phyloP scores from a whole-genome alignment of 192 early-diverging fungal genomes.

The Linnemannia elongata region DNA sequence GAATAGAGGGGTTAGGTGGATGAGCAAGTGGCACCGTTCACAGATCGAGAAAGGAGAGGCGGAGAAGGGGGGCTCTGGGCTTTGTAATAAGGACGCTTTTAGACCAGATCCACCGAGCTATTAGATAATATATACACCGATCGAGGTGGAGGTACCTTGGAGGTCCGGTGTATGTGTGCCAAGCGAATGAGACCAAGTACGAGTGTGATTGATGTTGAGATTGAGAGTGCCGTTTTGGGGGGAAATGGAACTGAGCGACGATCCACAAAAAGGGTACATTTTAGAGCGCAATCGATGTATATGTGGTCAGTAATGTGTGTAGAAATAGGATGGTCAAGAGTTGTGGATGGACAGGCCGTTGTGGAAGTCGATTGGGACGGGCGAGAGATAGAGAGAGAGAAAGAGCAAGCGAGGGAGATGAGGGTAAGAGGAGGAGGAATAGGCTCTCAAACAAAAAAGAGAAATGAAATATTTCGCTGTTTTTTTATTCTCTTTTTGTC shows the following conservation, averaged over 20 bases:
- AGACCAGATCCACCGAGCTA: not conserved
- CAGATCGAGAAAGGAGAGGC: not conserved
- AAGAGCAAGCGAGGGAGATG: too few relatives aligned
- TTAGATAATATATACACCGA: slow-evolving; percentile 3
- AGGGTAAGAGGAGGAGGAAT: not conserved
- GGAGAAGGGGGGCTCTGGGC: not conserved
- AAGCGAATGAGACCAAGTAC: not conserved
- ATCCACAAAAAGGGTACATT: not conserved
- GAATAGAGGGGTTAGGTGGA: not conserved
- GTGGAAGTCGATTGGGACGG: not conserved
- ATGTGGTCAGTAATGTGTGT: too few relatives aligned
- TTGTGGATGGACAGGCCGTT: not conserved
- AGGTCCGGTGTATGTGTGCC: not conserved
- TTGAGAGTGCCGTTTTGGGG: not conserved
- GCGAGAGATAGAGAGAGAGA: not conserved
- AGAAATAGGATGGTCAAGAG: not conserved
- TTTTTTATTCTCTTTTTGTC: not conserved
- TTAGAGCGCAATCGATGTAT: not conserved
- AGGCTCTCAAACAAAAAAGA: slow-evolving; percentile 6
- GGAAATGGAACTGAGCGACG: not conserved
- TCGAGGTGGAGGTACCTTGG: not conserved
- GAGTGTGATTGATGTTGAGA: not conserved
- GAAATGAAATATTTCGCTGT: slow-evolving; percentile 7
- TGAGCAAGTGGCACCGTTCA: not conserved
- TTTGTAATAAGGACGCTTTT: slow-evolving; percentile 6